Evolutionary conservation across 352 stramenopile genomes (phyloP), one percentile per base, ranked within the genome.

Genomic region (Pythium monospermum): DNA sequence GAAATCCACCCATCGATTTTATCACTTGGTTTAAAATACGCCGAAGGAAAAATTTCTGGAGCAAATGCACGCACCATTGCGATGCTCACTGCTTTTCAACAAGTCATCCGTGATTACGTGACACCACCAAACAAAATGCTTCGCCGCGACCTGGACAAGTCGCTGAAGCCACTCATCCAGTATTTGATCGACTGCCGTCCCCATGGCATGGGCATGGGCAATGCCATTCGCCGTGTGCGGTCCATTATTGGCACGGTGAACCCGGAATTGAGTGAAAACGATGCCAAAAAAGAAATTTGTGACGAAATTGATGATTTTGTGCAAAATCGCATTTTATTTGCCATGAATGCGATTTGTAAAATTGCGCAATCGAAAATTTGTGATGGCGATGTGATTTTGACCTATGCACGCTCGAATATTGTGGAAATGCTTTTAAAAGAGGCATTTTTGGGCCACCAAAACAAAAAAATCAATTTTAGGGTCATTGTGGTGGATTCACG

Each of bases 401-500:
- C 94, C 5, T 98, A 97, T 73, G 92, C 85, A 6, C 83, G 86
- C 26, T 94, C 83, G n/a, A 94, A 96, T 51, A 79, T 95, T n/a
- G 83, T 98, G 37, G 82, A 96, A 52, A 68, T 79, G 39, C 53
- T 98, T 23, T 64, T 98, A 27, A 66, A 77, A 23, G 69, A 83
- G 50, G 75, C 57, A 7, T 61, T 69, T 25, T 59, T 13, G 7
- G 13, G 30, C 30, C n/a, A 58, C 40, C 50, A 75, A 42, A 48
- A 51, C 26, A 45, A 46, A 28, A 71, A 74, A 38, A 59, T 66
- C 16, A 61, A 56, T 2, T 94, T 98, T 68, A 76, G 90, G 18
- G 85, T 98, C 7, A 85, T 98, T 49, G 84, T 99, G 22, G 92
- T 98, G 33, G 95, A 98, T 73, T 95, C 91, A 7, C 75, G 88